Base-by-base conservation (phyloP, 202 grass and related monocot species). In the Musa balbisiana region DNA sequence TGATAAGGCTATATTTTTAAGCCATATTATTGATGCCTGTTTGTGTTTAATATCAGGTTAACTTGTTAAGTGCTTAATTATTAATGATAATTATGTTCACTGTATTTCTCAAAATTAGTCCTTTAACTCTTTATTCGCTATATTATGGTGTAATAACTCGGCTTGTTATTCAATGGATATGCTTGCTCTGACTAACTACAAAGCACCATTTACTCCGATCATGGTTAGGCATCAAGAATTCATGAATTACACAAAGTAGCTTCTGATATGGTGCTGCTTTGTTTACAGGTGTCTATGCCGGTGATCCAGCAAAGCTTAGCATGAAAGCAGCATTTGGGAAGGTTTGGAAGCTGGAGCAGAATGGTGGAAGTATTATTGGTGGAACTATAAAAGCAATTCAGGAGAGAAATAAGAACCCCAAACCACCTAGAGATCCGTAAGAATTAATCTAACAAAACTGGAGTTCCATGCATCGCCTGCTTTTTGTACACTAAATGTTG, bases 241-340 rank as follows among this genome's bases (percentile, higher is more conserved):
- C 33, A 43, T 43, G 33, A 4, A 8, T 43, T 43, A 43, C 33
- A 43, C 33, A 43, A 43, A 43, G 33, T 43, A 6, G 4, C 33
- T 43, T 43, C 33, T 77, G 75, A 67, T 33, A 51, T 3, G 20
- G 51, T 52, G 20, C 23, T 55, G 15, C 64, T 53, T 55, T 69
- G 21, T 24, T 14, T 62, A 23, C 83, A 93, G 93, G 95, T 64
- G 95, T 94, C 8, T 94, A 98, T 83, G 95, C 95, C 43, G 91
- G 95, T 73, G 89, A 98, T 85, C 91, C 91, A 78, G 72, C 91
- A 5, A 94, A 90, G 77, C 91, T 98, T 74, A 94, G 91, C 64
- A 94, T 98, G 95, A 94, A 88, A 78, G 95, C 91, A 79, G 95
- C 95, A 63, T 98, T 98, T 79, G 95, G 91, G 72, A 98, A 90